These are phyloP conservation scores for Camelina sativa DNA, from an alignment of 345 rosid species.

Conservation along the genomic window DNA sequence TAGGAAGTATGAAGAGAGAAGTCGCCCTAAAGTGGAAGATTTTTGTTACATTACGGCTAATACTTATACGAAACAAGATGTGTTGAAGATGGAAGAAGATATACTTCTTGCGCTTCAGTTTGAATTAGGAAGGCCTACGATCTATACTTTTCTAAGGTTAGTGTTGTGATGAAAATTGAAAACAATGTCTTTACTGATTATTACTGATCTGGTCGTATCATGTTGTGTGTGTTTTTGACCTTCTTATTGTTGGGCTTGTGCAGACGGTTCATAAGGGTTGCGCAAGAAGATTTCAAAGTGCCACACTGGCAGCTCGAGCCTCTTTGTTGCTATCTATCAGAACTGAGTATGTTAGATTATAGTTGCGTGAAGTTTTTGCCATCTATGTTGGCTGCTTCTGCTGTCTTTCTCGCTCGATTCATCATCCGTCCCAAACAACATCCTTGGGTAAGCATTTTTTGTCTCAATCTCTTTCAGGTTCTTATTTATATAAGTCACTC, in stretches of 20 bases:
- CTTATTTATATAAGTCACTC: neutral
- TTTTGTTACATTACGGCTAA: slow-evolving; percentile 74
- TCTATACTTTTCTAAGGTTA: slow-evolving; percentile 62
- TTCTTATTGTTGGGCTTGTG: neutral
- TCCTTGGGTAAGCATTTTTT: slow-evolving; percentile 72
- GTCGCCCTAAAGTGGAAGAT: slow-evolving; percentile 64
- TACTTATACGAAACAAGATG: slow-evolving; percentile 65
- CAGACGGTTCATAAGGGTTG: slow-evolving; percentile 63
- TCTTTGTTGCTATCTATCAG: slow-evolving; percentile 75
- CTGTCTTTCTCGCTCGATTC: slow-evolving; percentile 70
- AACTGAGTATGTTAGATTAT: slow-evolving; percentile 77
- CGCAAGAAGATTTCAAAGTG: slow-evolving; percentile 64
- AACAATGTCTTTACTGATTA: neutral
- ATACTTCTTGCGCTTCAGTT: slow-evolving; percentile 61
- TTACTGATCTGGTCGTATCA: neutral
- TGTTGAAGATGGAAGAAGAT: slow-evolving; percentile 73
- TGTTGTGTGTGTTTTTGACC: neutral
- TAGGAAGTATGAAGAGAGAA: slow-evolving; percentile 78
- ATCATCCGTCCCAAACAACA: slow-evolving; percentile 54
- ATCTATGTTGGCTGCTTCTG: slow-evolving; percentile 77
- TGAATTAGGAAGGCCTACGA: slow-evolving; percentile 71
- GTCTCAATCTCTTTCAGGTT: neutral
- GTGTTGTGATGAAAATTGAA: neutral
- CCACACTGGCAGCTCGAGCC: slow-evolving; percentile 68
- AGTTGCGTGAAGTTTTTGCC: slow-evolving; percentile 68